phyloP scores from a whole-genome alignment of 805 yeast genomes.

The Schizosaccharomyces japonicus region DNA sequence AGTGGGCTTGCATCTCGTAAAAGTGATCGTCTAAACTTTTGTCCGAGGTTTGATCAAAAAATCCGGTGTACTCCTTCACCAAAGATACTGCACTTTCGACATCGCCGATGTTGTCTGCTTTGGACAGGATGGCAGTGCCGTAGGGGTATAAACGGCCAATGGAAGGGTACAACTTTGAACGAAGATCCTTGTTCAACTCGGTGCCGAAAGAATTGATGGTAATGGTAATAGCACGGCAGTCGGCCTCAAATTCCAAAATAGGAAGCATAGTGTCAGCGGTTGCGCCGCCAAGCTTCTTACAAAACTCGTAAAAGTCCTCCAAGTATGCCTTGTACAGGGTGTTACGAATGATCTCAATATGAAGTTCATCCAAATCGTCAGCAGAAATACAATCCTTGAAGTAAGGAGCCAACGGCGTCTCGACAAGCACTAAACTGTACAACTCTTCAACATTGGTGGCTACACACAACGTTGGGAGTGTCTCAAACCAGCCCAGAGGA shows the following conservation, averaged over 20 bases:
- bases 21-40: constrained; percentile 81
- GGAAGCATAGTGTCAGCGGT: constrained; percentile 59
- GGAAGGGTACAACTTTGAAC: constrained; percentile 47
- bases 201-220: constrained; percentile 71
- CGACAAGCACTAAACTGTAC: constrained; percentile 76
- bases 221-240: constrained; percentile 79
- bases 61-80: constrained; percentile 15
- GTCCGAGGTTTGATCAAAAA: constrained; percentile 23
- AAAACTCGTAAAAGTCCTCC: constrained; percentile 59
- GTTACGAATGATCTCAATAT: constrained; percentile 85
- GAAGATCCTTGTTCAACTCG: constrained; percentile 52
- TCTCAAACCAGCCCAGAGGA: constrained; percentile 96
- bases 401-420: constrained; percentile 93
- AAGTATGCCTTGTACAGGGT: constrained; percentile 77
- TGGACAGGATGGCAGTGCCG: constrained; percentile 40
- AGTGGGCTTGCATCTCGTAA: constrained; percentile 73
- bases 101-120: constrained; percentile 67
- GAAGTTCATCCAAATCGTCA: constrained; percentile 68
- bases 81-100: constrained; percentile 25
- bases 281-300: constrained; percentile 43
- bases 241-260: constrained; percentile 75
- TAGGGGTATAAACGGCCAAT: constrained; percentile 62
- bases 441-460: constrained; percentile 89
- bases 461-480: constrained; percentile 78
- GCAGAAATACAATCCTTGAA: constrained; percentile 71